These are phyloP conservation scores for Aspergillus alliaceus DNA, from an alignment of 2,329 filamentous ascomycete species.

Conservation along the genomic window DNA sequence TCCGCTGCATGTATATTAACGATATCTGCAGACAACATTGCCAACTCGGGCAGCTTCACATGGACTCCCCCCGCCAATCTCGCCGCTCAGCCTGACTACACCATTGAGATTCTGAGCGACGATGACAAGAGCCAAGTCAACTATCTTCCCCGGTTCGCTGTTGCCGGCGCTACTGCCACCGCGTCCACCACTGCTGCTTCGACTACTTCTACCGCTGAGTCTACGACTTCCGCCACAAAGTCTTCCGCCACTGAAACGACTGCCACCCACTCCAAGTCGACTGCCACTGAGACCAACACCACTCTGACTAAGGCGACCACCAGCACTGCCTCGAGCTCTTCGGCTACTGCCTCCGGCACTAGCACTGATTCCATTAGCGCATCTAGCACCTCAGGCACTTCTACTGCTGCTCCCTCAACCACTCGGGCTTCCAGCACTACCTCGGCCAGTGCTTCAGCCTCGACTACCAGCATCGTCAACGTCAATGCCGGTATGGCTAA, in stretches of 20 bases:
- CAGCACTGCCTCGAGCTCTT: slow-evolving; percentile 17
- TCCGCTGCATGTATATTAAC: slow-evolving; percentile 5
- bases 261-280: slow-evolving; percentile 23
- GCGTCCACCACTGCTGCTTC: slow-evolving; percentile 30
- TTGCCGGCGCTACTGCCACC: slow-evolving; percentile 45
- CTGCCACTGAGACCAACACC: slow-evolving; percentile 20
- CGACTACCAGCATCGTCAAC: slow-evolving; percentile 27
- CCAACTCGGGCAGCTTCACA: slow-evolving; percentile 51
- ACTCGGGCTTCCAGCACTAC: slow-evolving; percentile 21
- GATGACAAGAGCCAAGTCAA: slow-evolving; percentile 45
- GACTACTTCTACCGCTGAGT: slow-evolving; percentile 17
- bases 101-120: slow-evolving; percentile 55
- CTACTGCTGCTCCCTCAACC: slow-evolving; percentile 15
- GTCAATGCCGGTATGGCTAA: slow-evolving; percentile 31
- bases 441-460: slow-evolving; percentile 22
- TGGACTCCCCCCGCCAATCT: slow-evolving; percentile 47
- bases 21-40: slow-evolving; percentile 41
- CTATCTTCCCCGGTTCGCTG: slow-evolving; percentile 54
- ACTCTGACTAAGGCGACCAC: slow-evolving; percentile 20
- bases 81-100: slow-evolving; percentile 49
- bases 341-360: slow-evolving; percentile 15
- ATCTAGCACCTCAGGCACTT: slow-evolving; percentile 19
- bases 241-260: slow-evolving; percentile 23
- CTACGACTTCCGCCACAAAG: slow-evolving; percentile 20
- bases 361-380: slow-evolving; percentile 6